These are phyloP conservation scores for Cucumis sativus DNA, from an alignment of 306 rosid species.

Conservation along the genomic window Cucumber_9930_V3 NC_026655.2:20865501-20866000, in stretches of 20 bases:
- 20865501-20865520: conserved; percentile 94
- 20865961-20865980: conserved; percentile 96
- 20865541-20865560: conserved; percentile 2
- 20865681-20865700: conserved; percentile 93
- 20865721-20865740: conserved; percentile 69
- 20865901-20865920: conserved; percentile 98
- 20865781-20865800: not conserved
- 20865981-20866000: conserved; percentile 98
- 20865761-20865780: not conserved
- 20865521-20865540: conserved; percentile 39
- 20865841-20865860: conserved; percentile 2
- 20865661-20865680: conserved; percentile 94
- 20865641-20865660: conserved; percentile 99
- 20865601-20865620: not conserved
- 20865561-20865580: not conserved
- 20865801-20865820: not conserved
- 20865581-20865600: not conserved
- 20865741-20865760: conserved; percentile 9
- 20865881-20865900: conserved; percentile 98
- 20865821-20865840: conserved; percentile 1
- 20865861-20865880: conserved; percentile 78
- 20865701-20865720: conserved; percentile 99
- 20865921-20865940: conserved; percentile 97
- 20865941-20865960: conserved; percentile 98
- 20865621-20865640: conserved; percentile 77